Evolutionary conservation across 164 flowering plant species (phyloP), one percentile per base, ranked within the genome.

Genomic region (Magnolia sinica): DNA sequence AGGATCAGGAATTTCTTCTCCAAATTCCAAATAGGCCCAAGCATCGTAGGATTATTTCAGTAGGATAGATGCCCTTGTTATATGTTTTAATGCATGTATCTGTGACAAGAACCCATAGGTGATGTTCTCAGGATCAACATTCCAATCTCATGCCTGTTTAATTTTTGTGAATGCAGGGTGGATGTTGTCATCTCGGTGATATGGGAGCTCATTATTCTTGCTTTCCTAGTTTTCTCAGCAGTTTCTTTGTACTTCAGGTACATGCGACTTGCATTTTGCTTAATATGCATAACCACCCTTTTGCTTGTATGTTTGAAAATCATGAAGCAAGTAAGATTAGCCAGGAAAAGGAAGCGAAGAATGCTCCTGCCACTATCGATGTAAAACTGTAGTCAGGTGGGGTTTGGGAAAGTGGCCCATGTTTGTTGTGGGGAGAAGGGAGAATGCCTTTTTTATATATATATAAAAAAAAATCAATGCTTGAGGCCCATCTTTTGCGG

Each of bases 291-390:
- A 68, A 85, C 93, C 64, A 74, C 87, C 87, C 82, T 92, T 55
- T 75, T 96, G 84, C 88, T 92, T 83, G 79, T 92, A 72, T 91
- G 92, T 87, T 88, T 96, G 94, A 94, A 88, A 85, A 74, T 92
- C 58, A 84, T 89, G 55, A 96, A 94, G 87, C 95, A 94, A 87
- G 88, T 94, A 64, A 87, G 89, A 84, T 73, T 85, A 79, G 91
- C 91, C 23, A 82, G 93, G 84, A 94, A 91, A 83, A 92, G 91
- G 91, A 91, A 85, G 80, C 88, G 97, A 82, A 87, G 98, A 88
- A 94, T 96, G 99, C 98, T 96, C 84, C 94, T 96, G 75, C 99
- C 99, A 27, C 80, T 96, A 58, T 96, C 99, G 6, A 94, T 96
- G 98, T 96, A 85, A 85, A 74, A 71, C 66, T 59, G 65, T 64